These are phyloP conservation scores for Pseudogymnoascus verrucosus DNA, from an alignment of 2,329 filamentous ascomycete genomes.

Conservation along the genomic window DNA sequence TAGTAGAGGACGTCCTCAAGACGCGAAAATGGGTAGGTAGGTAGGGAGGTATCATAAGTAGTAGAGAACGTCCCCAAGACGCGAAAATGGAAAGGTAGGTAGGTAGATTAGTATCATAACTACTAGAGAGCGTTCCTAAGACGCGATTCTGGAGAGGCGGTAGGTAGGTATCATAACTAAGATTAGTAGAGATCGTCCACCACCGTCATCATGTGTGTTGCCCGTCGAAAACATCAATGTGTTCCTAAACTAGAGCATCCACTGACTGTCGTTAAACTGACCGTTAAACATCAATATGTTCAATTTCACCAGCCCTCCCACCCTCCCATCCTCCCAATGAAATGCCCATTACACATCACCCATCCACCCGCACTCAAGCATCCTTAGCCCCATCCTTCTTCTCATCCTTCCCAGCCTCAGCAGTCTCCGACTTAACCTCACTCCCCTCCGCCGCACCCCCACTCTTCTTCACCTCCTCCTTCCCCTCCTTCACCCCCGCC, in stretches of 20 bases:
- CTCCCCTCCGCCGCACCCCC: constrained; percentile 32
- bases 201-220: neutral
- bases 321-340: neutral
- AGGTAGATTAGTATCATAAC: too few species aligned
- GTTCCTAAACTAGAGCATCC: neutral
- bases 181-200: neutral
- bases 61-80: too few species aligned
- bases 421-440: constrained; percentile 55
- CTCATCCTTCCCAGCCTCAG: constrained; percentile 37
- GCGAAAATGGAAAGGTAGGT: too few species aligned
- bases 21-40: too few species aligned
- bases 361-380: neutral
- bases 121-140: neutral
- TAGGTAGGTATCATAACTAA: neutral
- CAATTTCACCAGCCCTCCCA: neutral
- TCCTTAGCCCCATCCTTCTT: constrained; percentile 23
- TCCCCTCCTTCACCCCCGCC: constrained; percentile 43
- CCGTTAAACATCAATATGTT: neutral
- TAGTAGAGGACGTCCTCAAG: neutral
- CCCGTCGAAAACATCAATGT: neutral
- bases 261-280: too few species aligned
- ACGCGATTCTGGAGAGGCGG: neutral
- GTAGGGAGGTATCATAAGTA: too few species aligned
- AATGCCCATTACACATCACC: neutral
- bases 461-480: constrained; percentile 36